These are phyloP conservation scores for Escallonia herrerae DNA, from an alignment of 129 eudicot genomes.

Conservation along the genomic window DNA sequence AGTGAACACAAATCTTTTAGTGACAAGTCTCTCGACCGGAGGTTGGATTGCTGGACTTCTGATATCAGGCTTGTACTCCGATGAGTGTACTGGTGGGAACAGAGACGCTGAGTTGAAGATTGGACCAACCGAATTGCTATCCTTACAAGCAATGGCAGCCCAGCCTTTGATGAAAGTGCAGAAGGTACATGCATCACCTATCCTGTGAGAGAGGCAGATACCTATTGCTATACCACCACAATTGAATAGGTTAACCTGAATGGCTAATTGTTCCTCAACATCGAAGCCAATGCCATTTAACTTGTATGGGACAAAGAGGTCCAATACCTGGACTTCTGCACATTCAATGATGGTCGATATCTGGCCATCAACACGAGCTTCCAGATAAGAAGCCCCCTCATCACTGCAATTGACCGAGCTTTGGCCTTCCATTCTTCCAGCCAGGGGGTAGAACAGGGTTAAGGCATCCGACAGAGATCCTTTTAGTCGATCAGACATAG, in stretches of 20 bases:
- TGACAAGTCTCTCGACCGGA: neutral
- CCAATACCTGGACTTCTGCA: neutral
- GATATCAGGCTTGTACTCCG: slow-evolving; percentile 11
- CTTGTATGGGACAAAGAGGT: slow-evolving; percentile 24
- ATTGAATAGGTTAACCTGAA: too few relatives aligned
- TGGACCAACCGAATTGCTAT: slow-evolving; percentile 1
- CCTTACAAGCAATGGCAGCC: slow-evolving; percentile 5
- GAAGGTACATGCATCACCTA: slow-evolving; percentile 30
- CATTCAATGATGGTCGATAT: slow-evolving; percentile 2
- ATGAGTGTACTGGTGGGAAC: slow-evolving; percentile 14
- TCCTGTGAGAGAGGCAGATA: slow-evolving; percentile 33
- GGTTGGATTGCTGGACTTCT: too few relatives aligned
- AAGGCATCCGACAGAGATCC: slow-evolving; percentile 40
- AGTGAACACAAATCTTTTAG: slow-evolving; percentile 17
- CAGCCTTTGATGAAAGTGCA: slow-evolving; percentile 14
- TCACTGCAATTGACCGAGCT: slow-evolving; percentile 35
- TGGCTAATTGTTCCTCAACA: slow-evolving; percentile 22
- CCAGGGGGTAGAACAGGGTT: slow-evolving; percentile 38
- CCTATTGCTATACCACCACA: slow-evolving; percentile 46
- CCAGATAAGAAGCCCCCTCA: slow-evolving; percentile 29
- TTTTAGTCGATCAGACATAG: slow-evolving; percentile 18
- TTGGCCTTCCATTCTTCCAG: slow-evolving; percentile 33
- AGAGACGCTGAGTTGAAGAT: slow-evolving; percentile 12
- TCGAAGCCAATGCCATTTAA: slow-evolving; percentile 6
- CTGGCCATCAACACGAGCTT: slow-evolving; percentile 18